Conservation (phyloP, 2,329 filamentous ascomycete species). For the Zasmidium angulare region DNA sequence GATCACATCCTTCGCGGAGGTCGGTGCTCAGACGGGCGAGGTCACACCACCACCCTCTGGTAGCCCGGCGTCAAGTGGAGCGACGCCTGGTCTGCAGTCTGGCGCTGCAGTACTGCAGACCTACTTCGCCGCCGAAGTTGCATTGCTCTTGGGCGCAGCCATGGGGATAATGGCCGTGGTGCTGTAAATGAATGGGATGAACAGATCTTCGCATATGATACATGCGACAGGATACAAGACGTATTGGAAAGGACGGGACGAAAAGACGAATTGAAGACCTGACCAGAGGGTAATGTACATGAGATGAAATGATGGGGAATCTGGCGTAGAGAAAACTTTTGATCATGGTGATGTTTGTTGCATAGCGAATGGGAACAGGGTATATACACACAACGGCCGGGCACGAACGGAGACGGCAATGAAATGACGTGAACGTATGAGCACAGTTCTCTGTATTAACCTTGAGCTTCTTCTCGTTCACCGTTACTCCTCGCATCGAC, state of each 20-base stretch:
- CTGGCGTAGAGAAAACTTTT: not conserved
- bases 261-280: not conserved
- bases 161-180: conserved; percentile 35
- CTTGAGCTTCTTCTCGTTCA: no score
- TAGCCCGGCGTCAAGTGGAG: conserved; percentile 11
- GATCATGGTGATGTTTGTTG: not conserved
- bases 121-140: conserved; percentile 30
- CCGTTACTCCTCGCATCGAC: no score
- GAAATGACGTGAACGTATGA: not conserved
- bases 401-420: not conserved
- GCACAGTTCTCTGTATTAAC: not conserved
- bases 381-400: not conserved
- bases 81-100: conserved; percentile 41
- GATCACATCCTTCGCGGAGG: conserved; percentile 46
- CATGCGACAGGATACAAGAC: not conserved
- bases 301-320: not conserved
- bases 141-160: conserved; percentile 34
- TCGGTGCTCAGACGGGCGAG: conserved; percentile 31
- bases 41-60: conserved; percentile 16
- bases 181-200: conserved; percentile 26
- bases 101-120: conserved; percentile 33
- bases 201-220: no score
- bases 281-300: not conserved
- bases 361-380: not conserved
- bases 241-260: not conserved